These are phyloP conservation scores for Populus davidiana DNA, from an alignment of 345 rosid species.

Conservation along the genomic window DNA sequence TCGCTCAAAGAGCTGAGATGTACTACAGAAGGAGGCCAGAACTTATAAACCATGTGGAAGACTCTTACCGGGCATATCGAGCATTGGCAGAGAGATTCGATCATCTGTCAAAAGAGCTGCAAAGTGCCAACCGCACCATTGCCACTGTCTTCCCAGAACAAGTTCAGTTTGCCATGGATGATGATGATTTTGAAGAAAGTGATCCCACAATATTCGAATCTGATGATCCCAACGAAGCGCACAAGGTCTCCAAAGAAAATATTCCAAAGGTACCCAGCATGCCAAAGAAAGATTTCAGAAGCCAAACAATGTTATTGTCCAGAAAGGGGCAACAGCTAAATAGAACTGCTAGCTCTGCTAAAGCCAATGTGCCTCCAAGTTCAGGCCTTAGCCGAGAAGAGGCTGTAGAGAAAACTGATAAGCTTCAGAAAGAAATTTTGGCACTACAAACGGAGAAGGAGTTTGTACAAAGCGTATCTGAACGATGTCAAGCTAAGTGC, in stretches of 20 bases:
- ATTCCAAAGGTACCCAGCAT: conserved; percentile 46
- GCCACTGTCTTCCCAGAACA: conserved; percentile 71
- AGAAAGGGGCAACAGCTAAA: conserved; percentile 43
- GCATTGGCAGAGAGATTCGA: conserved; percentile 76
- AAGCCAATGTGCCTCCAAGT: conserved; percentile 24
- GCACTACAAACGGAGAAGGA: conserved; percentile 72
- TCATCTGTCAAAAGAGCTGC: conserved; percentile 64
- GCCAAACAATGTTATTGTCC: conserved; percentile 28
- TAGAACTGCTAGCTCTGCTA: conserved; percentile 26
- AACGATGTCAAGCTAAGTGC: conserved; percentile 45
- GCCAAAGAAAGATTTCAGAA: conserved; percentile 48
- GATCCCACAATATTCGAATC: conserved; percentile 5
- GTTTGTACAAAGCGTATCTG: conserved; percentile 57
- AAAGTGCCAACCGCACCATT: conserved; percentile 73
- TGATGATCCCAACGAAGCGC: conserved; percentile 5
- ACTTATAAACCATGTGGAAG: conserved; percentile 60
- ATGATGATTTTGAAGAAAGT: conserved; percentile 35
- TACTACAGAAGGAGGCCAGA: conserved; percentile 73
- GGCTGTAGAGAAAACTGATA: conserved; percentile 60
- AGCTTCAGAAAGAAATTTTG: conserved; percentile 65
- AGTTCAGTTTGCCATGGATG: conserved; percentile 50
- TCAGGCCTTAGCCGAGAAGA: conserved; percentile 57
- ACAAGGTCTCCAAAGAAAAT: conserved; percentile 16
- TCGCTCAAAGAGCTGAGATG: conserved; percentile 73
- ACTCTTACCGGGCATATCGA: conserved; percentile 58